Conservation (phyloP, 345 rosid species). For the Arabidopsis suecica region DNA sequence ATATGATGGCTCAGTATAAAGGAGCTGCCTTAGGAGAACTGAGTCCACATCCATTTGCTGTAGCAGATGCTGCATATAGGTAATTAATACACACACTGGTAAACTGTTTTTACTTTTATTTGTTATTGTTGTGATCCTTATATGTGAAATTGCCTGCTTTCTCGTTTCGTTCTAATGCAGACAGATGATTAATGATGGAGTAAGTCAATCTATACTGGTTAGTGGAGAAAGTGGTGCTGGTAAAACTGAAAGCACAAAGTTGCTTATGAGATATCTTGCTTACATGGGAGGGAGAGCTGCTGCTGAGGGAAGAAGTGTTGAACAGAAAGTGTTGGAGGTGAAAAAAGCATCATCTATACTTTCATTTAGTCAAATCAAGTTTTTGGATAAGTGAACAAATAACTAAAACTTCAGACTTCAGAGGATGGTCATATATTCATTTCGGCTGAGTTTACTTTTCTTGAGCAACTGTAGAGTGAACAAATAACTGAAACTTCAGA, state of each 20-base stretch:
- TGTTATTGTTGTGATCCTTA: neutral
- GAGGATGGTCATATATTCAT: conserved; percentile 13
- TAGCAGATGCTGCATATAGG: conserved; percentile 99
- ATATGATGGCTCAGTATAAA: conserved; percentile 98
- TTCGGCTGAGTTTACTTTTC: conserved; percentile 22
- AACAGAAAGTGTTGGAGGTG: conserved; percentile 99
- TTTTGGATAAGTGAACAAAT: conserved; percentile 24
- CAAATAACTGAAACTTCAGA: neutral
- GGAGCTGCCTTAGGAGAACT: conserved; percentile 95
- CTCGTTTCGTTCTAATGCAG: conserved; percentile 50
- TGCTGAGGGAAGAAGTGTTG: conserved; percentile 91
- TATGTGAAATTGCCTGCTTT: neutral
- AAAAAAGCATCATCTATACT: conserved; percentile 12
- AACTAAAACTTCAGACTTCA: conserved; percentile 21
- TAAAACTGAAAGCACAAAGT: conserved; percentile 97
- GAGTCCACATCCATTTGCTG: conserved; percentile 97
- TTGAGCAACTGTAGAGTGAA: conserved; percentile 17
- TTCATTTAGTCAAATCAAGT: conserved; percentile 6
- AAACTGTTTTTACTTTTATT: neutral
- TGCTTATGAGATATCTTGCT: conserved; percentile 98
- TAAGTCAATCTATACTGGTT: conserved; percentile 94
- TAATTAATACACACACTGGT: conserved; percentile 36
- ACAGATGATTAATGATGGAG: conserved; percentile 87
- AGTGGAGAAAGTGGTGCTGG: conserved; percentile 99
- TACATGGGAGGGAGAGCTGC: conserved; percentile 99